A percentile compares a stretch with the other conserved stretches of the same genome.
Conservation (phyloP, 257 asterid genomes). For the Vinca minor region DNA sequence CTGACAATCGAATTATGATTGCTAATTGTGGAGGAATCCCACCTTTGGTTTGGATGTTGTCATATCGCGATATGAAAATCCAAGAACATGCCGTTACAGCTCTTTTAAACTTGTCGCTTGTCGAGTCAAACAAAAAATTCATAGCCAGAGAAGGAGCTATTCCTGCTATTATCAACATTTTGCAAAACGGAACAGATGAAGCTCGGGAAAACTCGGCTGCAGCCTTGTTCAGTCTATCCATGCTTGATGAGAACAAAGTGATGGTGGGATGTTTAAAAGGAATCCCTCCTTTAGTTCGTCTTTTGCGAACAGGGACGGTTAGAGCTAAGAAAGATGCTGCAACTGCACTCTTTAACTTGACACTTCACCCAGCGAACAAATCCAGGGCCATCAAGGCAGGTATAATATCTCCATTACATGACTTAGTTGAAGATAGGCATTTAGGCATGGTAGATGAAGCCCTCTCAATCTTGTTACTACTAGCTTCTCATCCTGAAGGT, state of each 20-base stretch:
- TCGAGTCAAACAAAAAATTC: conserved; percentile 45
- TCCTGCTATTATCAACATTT: conserved; percentile 41
- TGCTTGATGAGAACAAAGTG: conserved; percentile 53
- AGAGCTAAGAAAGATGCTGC: conserved; percentile 59
- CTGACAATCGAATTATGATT: conserved; percentile 45
- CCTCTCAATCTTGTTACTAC: conserved; percentile 39
- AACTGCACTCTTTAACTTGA: conserved; percentile 52
- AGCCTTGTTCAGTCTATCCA: conserved; percentile 50
- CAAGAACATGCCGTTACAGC: conserved; percentile 57
- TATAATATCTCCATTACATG: conserved; percentile 39
- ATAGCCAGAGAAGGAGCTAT: conserved; percentile 52
- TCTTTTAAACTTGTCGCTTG: conserved; percentile 27
- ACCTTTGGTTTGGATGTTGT: conserved; percentile 39
- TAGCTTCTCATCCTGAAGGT: conserved; percentile 49
- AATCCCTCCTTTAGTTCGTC: conserved; percentile 42
- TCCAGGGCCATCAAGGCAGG: conserved; percentile 49
- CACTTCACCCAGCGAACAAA: conserved; percentile 39
- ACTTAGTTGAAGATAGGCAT: conserved; percentile 35
- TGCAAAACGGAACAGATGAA: conserved; percentile 41
- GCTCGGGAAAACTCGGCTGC: conserved; percentile 65
- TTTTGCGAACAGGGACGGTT: conserved; percentile 36
- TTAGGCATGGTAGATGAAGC: conserved; percentile 53
- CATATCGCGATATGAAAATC: conserved; percentile 32
- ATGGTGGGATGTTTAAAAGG: conserved; percentile 42
- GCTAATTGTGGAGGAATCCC: conserved; percentile 58